Percentiles rank a stretch among this genome's conserved stretches.
phyloP scores from a whole-genome alignment of 345 rosid species.

The Combretum micranthum region DNA sequence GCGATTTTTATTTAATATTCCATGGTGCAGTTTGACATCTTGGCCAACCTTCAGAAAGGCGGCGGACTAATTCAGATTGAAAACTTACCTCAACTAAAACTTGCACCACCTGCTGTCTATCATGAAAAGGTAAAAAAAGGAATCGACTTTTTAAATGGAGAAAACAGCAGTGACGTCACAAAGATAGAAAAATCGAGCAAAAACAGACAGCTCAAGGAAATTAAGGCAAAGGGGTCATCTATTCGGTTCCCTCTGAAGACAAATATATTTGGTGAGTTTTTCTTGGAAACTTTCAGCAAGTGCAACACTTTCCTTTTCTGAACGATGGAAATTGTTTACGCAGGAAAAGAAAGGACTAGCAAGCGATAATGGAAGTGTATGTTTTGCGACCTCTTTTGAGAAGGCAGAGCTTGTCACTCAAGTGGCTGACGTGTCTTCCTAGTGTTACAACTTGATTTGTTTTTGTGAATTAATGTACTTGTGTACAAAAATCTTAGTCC shows the following conservation, averaged over 20 bases:
- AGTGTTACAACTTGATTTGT: too few relatives aligned
- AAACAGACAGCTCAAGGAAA: slow-evolving; percentile 40
- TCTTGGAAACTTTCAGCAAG: not conserved
- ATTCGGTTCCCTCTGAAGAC: slow-evolving; percentile 57
- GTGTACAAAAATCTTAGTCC: not conserved
- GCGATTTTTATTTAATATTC: not conserved
- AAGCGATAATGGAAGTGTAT: too few relatives aligned
- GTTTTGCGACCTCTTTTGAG: too few relatives aligned
- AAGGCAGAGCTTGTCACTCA: too few relatives aligned
- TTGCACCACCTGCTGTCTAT: slow-evolving; percentile 85
- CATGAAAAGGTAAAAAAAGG: slow-evolving; percentile 77
- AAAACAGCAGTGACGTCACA: slow-evolving; percentile 38
- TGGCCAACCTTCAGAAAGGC: slow-evolving; percentile 60
- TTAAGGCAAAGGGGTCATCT: slow-evolving; percentile 55
- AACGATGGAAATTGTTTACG: too few relatives aligned
- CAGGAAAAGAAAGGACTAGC: too few relatives aligned
- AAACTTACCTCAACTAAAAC: slow-evolving; percentile 73
- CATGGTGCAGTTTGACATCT: slow-evolving; percentile 71
- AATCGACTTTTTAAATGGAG: slow-evolving; percentile 44
- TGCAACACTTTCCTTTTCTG: too few relatives aligned
- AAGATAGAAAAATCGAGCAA: slow-evolving; percentile 35
- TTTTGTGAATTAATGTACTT: too few relatives aligned
- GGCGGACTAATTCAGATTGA: slow-evolving; percentile 59
- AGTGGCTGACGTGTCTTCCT: too few relatives aligned
- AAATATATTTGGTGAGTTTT: slow-evolving; percentile 64